phyloP scores from a whole-genome alignment of 805 yeast genomes.

The Zygoascus biomembranicola region DNA sequence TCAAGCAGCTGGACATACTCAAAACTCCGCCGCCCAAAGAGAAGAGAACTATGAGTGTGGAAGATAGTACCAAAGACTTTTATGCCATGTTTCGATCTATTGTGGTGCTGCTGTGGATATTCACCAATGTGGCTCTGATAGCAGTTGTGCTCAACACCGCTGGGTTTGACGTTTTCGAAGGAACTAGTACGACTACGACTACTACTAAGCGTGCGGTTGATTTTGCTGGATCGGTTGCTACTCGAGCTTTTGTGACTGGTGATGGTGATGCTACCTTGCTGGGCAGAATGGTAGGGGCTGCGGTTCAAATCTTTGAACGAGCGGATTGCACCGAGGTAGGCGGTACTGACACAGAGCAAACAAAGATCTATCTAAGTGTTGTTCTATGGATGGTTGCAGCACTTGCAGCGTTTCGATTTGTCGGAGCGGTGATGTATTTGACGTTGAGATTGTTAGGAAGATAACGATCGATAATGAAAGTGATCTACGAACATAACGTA shows the following conservation, averaged over 20 bases:
- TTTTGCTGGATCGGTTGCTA: not conserved
- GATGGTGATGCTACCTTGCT: slow-evolving; percentile 24
- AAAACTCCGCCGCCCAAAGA: slow-evolving; percentile 28
- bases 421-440: slow-evolving; percentile 64
- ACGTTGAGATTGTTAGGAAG: slow-evolving; percentile 27
- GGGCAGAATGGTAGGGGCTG: slow-evolving; percentile 30
- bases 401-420: slow-evolving; percentile 73
- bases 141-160: slow-evolving; percentile 81
- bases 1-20: slow-evolving; percentile 53
- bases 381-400: slow-evolving; percentile 91
- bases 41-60: slow-evolving; percentile 30
- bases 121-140: slow-evolving; percentile 72
- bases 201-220: slow-evolving; percentile 15
- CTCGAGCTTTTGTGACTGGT: slow-evolving; percentile 1
- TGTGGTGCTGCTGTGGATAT: slow-evolving; percentile 84
- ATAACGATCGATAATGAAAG: slow-evolving; percentile 6
- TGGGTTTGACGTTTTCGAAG: slow-evolving; percentile 46
- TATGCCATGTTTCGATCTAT: slow-evolving; percentile 85
- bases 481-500: no score
- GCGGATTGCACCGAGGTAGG: slow-evolving; percentile 14
- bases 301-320: not conserved
- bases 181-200: slow-evolving; percentile 21
- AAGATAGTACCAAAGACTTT: slow-evolving; percentile 63
- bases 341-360: slow-evolving; percentile 14
- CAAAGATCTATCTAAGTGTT: slow-evolving; percentile 60